Conservation (phyloP, 208 protist species). For the Trypanosoma theileri region DNA sequence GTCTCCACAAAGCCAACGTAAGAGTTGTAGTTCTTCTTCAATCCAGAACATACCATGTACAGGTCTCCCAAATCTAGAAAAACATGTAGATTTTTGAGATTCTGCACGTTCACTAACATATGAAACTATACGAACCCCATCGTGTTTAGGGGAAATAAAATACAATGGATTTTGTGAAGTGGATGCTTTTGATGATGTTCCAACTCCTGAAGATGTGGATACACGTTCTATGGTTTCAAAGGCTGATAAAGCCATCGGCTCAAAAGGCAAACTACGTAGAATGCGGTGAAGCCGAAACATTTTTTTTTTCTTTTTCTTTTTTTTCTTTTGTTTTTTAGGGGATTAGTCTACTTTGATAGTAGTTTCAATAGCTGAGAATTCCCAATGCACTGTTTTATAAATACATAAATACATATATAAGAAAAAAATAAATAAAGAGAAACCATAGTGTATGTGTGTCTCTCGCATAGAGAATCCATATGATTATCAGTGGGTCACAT, state of each 20-base stretch:
- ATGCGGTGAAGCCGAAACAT: slow-evolving; percentile 19
- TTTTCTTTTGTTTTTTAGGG: not conserved
- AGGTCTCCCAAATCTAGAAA: slow-evolving; percentile 75
- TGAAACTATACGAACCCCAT: slow-evolving; percentile 79
- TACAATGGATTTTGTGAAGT: slow-evolving; percentile 34
- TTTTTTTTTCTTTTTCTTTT: not conserved
- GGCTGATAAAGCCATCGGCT: slow-evolving; percentile 83
- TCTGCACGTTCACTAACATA: slow-evolving; percentile 36
- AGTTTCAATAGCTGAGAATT: not conserved
- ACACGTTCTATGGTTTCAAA: slow-evolving; percentile 53
- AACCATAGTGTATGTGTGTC: no score
- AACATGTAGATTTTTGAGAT: slow-evolving; percentile 52
- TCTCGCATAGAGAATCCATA: no score
- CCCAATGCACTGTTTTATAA: not conserved
- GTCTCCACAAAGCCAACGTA: slow-evolving; percentile 72
- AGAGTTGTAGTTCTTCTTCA: slow-evolving; percentile 74
- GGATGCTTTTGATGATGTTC: slow-evolving; percentile 1
- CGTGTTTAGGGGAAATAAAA: slow-evolving; percentile 89
- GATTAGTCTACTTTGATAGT: not conserved
- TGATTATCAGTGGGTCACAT: no score
- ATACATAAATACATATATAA: not conserved
- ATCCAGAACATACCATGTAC: slow-evolving; percentile 84
- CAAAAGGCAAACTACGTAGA: slow-evolving; percentile 59
- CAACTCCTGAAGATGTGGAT: not conserved
- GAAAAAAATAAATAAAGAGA: not conserved